Percentiles rank a stretch among this genome's conserved stretches.
Conservation (phyloP, 768 basidiomycete genomes). For the Hirschioporus abietinus region DNA sequence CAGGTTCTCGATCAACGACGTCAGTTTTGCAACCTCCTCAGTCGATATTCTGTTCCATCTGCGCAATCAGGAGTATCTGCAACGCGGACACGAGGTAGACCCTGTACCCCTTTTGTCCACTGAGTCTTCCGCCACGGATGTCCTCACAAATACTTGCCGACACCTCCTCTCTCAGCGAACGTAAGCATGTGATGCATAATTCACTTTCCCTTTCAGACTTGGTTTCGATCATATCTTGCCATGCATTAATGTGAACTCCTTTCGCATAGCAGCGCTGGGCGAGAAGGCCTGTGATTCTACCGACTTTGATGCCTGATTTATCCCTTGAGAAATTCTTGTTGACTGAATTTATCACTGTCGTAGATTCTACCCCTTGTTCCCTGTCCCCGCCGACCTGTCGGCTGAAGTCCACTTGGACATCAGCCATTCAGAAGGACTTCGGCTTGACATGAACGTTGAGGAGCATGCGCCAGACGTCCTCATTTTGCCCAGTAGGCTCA, state of each 20-base stretch:
- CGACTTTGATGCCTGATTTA: neutral
- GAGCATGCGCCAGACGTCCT: constrained; percentile 74
- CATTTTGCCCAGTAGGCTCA: constrained; percentile 81
- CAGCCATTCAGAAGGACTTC: constrained; percentile 58
- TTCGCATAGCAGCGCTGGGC: neutral
- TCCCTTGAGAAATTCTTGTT: neutral
- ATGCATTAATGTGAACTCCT: neutral
- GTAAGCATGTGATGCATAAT: constrained; percentile 31
- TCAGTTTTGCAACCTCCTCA: constrained; percentile 75
- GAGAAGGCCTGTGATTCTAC: neutral
- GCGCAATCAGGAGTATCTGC: constrained; percentile 74
- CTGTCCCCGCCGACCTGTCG: constrained; percentile 66
- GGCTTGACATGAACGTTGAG: constrained; percentile 28
- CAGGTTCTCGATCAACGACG: constrained; percentile 77
- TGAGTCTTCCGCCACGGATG: constrained; percentile 52
- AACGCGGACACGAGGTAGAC: constrained; percentile 58
- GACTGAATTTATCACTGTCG: neutral
- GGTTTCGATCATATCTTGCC: neutral
- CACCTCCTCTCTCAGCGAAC: constrained; percentile 85
- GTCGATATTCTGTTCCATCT: constrained; percentile 89
- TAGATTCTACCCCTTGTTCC: constrained; percentile 96
- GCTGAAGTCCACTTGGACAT: constrained; percentile 88
- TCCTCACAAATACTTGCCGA: constrained; percentile 73
- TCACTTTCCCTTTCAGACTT: neutral
- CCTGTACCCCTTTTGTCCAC: constrained; percentile 31